Conservation (phyloP, 2,329 filamentous ascomycete species). For the Lachnellula hyalina region DNA sequence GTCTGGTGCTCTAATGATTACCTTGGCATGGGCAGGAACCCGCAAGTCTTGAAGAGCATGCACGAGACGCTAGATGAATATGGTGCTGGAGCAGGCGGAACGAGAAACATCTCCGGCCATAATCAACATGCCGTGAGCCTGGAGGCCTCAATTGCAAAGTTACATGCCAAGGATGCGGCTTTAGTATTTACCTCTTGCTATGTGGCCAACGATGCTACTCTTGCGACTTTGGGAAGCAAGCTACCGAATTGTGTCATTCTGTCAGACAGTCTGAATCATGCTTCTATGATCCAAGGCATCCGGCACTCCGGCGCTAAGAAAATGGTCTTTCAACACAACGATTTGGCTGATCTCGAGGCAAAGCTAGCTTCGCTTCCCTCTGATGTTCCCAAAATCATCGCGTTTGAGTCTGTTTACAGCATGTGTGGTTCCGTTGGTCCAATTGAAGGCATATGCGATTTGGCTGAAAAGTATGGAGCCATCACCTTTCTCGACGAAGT, state of each 20-base stretch:
- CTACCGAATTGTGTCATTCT: conserved; percentile 94
- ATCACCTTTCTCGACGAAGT: conserved; percentile 98
- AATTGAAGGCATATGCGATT: conserved; percentile 90
- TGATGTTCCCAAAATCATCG: conserved; percentile 92
- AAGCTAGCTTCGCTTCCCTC: conserved; percentile 85
- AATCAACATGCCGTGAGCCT: conserved; percentile 88
- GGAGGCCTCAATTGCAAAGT: conserved; percentile 74
- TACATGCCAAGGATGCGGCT: conserved; percentile 88
- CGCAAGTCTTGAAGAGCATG: conserved; percentile 82
- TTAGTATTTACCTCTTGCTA: conserved; percentile 97
- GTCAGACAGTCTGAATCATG: conserved; percentile 96
- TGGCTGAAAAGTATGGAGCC: conserved; percentile 95
- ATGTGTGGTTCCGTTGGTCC: conserved; percentile 98
- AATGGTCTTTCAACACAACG: conserved; percentile 98
- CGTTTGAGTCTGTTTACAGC: conserved; percentile 97
- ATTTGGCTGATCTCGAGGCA: conserved; percentile 83
- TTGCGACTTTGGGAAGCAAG: conserved; percentile 95
- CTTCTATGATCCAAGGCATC: conserved; percentile 99
- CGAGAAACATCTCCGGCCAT: conserved; percentile 95
- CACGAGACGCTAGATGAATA: conserved; percentile 93
- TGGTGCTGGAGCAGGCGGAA: conserved; percentile 90
- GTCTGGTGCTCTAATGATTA: conserved; percentile 99
- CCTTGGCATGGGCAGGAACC: conserved; percentile 93
- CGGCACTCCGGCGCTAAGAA: conserved; percentile 96
- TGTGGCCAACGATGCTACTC: conserved; percentile 93